These are phyloP conservation scores for Candida incommunis DNA, from an alignment of 805 yeast genomes.

Conservation along the genomic window DNA sequence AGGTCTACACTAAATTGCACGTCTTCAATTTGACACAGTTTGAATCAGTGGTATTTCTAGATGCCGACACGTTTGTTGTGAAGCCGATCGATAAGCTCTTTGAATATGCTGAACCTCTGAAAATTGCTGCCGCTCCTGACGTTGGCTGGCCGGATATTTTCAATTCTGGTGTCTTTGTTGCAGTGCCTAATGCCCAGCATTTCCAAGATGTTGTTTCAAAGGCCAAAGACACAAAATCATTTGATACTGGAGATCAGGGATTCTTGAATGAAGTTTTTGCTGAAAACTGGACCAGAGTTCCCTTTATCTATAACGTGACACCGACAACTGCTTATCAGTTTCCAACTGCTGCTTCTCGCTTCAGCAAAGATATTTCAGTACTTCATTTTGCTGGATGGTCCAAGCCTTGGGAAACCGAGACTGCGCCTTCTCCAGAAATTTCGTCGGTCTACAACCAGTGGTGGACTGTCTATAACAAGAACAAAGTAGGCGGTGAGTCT, in stretches of 20 bases:
- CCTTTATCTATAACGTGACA: slow-evolving; percentile 79
- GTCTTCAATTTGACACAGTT: slow-evolving; percentile 35
- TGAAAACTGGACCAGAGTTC: slow-evolving; percentile 51
- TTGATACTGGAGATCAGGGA: slow-evolving; percentile 93
- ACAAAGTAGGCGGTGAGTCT: neutral
- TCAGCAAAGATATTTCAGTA: slow-evolving; percentile 26
- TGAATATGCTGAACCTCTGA: slow-evolving; percentile 4
- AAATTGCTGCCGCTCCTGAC: slow-evolving; percentile 47
- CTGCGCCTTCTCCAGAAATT: slow-evolving; percentile 4
- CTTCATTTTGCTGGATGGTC: slow-evolving; percentile 25
- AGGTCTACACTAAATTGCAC: slow-evolving; percentile 39
- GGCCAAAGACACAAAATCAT: slow-evolving; percentile 25
- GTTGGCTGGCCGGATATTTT: slow-evolving; percentile 88
- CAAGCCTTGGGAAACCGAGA: slow-evolving; percentile 24
- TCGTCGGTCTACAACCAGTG: slow-evolving; percentile 9
- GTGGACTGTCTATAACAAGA: slow-evolving; percentile 7
- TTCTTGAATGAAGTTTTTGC: slow-evolving; percentile 60
- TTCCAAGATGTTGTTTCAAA: slow-evolving; percentile 27
- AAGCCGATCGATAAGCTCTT: slow-evolving; percentile 20
- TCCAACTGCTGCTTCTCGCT: slow-evolving; percentile 52
- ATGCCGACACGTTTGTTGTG: slow-evolving; percentile 39
- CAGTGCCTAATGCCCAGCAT: slow-evolving; percentile 35
- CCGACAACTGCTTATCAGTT: slow-evolving; percentile 46
- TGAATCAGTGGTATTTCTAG: slow-evolving; percentile 33
- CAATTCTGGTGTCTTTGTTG: slow-evolving; percentile 62